Conservation (phyloP, 75 land plant species). For the Picea glauca region DNA sequence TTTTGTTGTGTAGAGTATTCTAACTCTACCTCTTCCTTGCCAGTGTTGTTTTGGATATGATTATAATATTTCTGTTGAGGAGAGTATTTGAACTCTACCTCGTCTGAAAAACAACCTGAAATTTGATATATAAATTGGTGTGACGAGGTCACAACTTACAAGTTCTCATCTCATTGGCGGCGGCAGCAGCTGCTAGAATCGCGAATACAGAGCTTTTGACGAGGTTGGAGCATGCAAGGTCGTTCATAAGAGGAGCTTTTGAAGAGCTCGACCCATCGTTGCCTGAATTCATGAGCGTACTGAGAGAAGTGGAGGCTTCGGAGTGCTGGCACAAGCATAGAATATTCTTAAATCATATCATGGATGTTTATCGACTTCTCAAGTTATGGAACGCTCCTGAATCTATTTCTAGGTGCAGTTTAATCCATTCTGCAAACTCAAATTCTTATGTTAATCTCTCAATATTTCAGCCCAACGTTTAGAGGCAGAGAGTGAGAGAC, state of each 20-base stretch:
- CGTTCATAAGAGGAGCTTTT: conserved; percentile 64
- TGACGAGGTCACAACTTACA: no score
- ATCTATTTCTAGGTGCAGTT: conserved; percentile 68
- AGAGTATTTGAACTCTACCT: no score
- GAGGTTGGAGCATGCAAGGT: conserved; percentile 32
- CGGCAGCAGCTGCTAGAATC: no score
- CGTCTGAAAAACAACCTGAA: no score
- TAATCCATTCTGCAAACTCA: conserved; percentile 91
- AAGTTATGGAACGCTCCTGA: conserved; percentile 65
- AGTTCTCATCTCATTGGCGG: no score
- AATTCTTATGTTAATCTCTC: conserved; percentile 93
- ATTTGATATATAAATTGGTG: no score
- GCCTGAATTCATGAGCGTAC: conserved; percentile 43
- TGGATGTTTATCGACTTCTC: conserved; percentile 65
- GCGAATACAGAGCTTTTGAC: no score
- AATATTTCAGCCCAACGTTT: conserved; percentile 50
- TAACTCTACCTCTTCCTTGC: no score
- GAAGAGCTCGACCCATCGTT: conserved; percentile 45
- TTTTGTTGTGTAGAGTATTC: no score
- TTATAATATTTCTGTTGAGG: no score
- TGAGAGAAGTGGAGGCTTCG: conserved; percentile 61
- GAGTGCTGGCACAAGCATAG: conserved; percentile 98
- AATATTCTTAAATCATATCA: conserved; percentile 76
- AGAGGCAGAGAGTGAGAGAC: no score
- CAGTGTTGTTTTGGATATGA: no score